Base-by-base conservation (phyloP, 495 filamentous ascomycete genomes). In the Neurospora sp. region DNA sequence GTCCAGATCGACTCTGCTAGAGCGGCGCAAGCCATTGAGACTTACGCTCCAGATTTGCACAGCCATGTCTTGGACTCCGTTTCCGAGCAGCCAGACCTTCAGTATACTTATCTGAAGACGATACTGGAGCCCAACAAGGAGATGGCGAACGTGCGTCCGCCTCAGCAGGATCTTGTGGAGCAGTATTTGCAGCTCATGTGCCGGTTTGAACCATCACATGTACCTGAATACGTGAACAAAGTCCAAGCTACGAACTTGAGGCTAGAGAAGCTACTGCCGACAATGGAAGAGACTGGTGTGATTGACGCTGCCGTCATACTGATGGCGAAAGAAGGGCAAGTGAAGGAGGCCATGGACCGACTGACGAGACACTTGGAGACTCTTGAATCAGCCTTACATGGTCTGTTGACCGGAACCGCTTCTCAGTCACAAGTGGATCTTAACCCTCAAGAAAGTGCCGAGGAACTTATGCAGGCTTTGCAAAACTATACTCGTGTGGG, bases 261-360 rank as follows among this genome's bases (percentile, higher is more conserved):
- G 14, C 86, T 99, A 0, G 92, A 94, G 22, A 88, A 91, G 75
- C 85, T 99, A 7, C 84, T 99, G 12, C 94, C 96, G 4, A 87
- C 89, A 1, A 93, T 99, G 85, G 96, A 99, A 79, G 87, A 90
- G 69, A 93, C 90, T 71, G 96, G 94, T 2, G 93, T 94, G 18
- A 89, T 99, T 47, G 96, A 99, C 83, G 96, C 95, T 14, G 95
- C 94, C 2, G 93, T 99, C 35, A 88, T 97, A 22, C 85, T 99
- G 10, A 91, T 98, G 85, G 93, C 94, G 65, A 87, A 93, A 74
- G 96, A 98, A 77, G 96, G 96, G 16, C 90, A 96, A 78, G 87
- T 96, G 14, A 86, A 88, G 71, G 88, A 90, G 70, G 96, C 94
- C 9, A 95, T 99, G 89, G 86, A 89, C 72, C 89, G 96, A 45